phyloP scores from a whole-genome alignment of 2,329 filamentous ascomycete genomes.

The Seiridium cupressi region DNA sequence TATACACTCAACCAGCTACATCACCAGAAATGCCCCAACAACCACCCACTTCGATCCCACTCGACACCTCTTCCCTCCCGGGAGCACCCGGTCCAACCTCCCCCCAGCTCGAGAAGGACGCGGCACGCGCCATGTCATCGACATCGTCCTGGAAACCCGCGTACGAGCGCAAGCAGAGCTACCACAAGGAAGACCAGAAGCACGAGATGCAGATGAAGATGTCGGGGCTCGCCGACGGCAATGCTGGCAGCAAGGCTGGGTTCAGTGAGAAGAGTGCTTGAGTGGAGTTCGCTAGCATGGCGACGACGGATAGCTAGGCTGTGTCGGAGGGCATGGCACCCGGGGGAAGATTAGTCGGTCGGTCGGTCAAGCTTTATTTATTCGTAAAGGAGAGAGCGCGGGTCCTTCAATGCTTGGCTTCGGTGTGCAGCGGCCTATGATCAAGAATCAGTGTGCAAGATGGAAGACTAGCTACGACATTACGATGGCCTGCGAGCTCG shows the following conservation, averaged over 20 bases:
- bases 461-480: too few relatives aligned
- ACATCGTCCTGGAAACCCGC: slow-evolving; percentile 46
- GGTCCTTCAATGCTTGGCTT: too few relatives aligned
- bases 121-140: slow-evolving; percentile 32
- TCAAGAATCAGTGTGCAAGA: too few relatives aligned
- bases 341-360: too few relatives aligned
- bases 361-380: too few relatives aligned
- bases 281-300: background rate
- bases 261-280: slow-evolving; percentile 36
- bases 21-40: background rate
- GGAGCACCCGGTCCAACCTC: slow-evolving; percentile 14
- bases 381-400: too few relatives aligned
- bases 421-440: too few relatives aligned
- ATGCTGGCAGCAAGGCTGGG: slow-evolving; percentile 33
- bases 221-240: slow-evolving; percentile 33
- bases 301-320: background rate
- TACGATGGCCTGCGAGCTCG: too few relatives aligned
- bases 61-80: slow-evolving; percentile 12
- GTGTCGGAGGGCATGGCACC: too few relatives aligned
- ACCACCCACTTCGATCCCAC: slow-evolving; percentile 5
- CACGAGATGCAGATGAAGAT: slow-evolving; percentile 51
- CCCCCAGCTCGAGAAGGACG: slow-evolving; percentile 29
- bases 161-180: slow-evolving; percentile 45
- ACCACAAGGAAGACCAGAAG: slow-evolving; percentile 52
- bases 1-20: background rate